These are phyloP conservation scores for Rhizopogon rudus DNA, from an alignment of 768 basidiomycete genomes.

Conservation along the genomic window DNA sequence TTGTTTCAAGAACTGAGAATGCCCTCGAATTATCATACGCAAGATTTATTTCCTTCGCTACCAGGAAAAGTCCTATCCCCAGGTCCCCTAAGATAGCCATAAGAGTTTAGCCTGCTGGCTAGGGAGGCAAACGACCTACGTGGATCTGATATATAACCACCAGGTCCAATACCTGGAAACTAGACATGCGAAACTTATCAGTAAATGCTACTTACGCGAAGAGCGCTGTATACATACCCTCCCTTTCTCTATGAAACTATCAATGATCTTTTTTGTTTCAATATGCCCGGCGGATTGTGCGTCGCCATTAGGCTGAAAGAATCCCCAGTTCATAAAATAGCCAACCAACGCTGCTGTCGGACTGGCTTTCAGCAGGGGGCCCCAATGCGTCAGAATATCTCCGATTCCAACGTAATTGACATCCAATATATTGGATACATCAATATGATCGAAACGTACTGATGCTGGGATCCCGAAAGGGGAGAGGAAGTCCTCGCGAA, in stretches of 20 bases:
- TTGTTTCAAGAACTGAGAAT: constrained; percentile 31
- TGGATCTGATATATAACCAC: background rate
- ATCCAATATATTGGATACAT: constrained; percentile 46
- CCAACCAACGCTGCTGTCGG: constrained; percentile 31
- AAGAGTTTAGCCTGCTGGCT: background rate
- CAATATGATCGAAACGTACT: constrained; percentile 38
- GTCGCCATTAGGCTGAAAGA: background rate
- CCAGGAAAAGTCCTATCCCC: constrained; percentile 2
- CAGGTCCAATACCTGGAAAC: constrained; percentile 1
- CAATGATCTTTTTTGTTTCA: constrained; percentile 1
- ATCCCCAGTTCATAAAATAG: constrained; percentile 46
- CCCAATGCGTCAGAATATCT: constrained; percentile 31
- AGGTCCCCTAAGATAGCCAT: background rate
- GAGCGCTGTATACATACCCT: constrained; percentile 6
- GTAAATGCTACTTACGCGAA: background rate
- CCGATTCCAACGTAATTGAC: constrained; percentile 34
- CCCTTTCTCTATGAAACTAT: constrained; percentile 9
- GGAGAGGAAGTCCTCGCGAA: constrained; percentile 16
- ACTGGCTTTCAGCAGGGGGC: constrained; percentile 29
- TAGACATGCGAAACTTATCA: background rate
- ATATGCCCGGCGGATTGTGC: constrained; percentile 5
- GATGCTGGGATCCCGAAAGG: constrained; percentile 17
- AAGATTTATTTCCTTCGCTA: constrained; percentile 10
- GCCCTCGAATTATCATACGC: constrained; percentile 34
- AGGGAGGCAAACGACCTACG: background rate